Base-by-base conservation (phyloP, 805 yeast genomes). In the Grigorovia jiainica region DNA sequence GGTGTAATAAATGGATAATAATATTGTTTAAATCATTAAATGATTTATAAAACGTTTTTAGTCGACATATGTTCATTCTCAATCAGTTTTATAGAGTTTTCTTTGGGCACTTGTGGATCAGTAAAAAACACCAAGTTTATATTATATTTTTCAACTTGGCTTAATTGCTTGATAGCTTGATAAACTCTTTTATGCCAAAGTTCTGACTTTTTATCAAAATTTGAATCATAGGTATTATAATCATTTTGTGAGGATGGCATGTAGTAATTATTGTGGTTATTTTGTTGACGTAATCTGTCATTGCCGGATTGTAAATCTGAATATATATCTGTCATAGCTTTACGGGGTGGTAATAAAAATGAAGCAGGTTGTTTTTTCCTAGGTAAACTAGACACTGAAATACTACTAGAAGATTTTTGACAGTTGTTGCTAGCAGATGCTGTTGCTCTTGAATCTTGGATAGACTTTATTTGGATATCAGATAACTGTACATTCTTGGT, bases 121-220 rank as follows among this genome's bases (percentile, higher is more conserved):
- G 47, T 46, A 37, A 62, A 62, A 36, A 62, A 60, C 53, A 53
- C 48, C 7, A 62, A 25, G 3, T 53, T 43, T 9, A 58, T 44
- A 13, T 52, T 44, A 16, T 42, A 25, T 42, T 48, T 46, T 4
- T 48, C 46, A 16, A 53, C 43, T 8, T 43, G 46, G 3, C 47
- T 49, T 32, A 62, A 41, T 39, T 53, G 50, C 13, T 40, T 33
- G 2, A 61, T 55, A 9, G 77, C 72, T 4, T 60, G 55, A n/a
- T 60, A 47, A 1, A 77, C 65, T 35, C 86, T 66, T 25, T 63
- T 62, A 42, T 68, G 70, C 89, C 89, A 81, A 16, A 64, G 50
- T 17, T 75, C 79, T 19, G 70, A 69, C 36, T 66, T 71, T 43
- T 70, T 75, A 48, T 78, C 84, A 13, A 64, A 55, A 17, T 43